These are phyloP conservation scores for Toxicodendron radicans DNA, from an alignment of 345 rosid genomes.

Conservation along the genomic window DNA sequence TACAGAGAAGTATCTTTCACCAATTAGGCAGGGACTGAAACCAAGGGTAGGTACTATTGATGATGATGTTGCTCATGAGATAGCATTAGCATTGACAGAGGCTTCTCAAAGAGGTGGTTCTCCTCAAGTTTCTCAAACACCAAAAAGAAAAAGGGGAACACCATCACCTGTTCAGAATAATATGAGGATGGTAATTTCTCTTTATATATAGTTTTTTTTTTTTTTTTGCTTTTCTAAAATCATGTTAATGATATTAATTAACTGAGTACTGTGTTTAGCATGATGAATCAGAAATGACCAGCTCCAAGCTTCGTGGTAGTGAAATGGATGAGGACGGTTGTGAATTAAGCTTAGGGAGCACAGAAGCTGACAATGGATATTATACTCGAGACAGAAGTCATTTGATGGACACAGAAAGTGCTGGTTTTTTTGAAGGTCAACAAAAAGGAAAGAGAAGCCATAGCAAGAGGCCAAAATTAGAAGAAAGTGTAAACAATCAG, in stretches of 20 bases:
- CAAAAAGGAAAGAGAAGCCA: constrained; percentile 47
- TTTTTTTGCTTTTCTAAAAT: background rate
- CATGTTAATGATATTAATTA: constrained; percentile 24
- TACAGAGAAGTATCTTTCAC: constrained; percentile 51
- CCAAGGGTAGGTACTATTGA: constrained; percentile 48
- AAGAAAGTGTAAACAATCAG: constrained; percentile 37
- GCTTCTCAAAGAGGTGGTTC: constrained; percentile 76
- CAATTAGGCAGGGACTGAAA: constrained; percentile 53
- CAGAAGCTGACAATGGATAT: constrained; percentile 61
- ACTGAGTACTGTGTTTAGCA: constrained; percentile 40
- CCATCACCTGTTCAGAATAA: constrained; percentile 47
- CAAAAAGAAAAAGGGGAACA: constrained; percentile 51
- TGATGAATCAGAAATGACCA: constrained; percentile 63
- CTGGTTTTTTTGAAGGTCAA: constrained; percentile 35
- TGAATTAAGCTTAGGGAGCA: constrained; percentile 79
- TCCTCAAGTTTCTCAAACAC: constrained; percentile 56
- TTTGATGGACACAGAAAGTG: constrained; percentile 40
- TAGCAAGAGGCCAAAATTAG: constrained; percentile 43
- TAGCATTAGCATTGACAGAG: constrained; percentile 72
- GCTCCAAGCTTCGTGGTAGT: constrained; percentile 58
- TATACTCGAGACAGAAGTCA: constrained; percentile 40
- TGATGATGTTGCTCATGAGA: constrained; percentile 79
- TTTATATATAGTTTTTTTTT: constrained; percentile 14
- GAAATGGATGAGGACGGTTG: constrained; percentile 62
- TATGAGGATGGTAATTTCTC: constrained; percentile 52